Base-by-base conservation (phyloP, 345 rosid species). In the Citrus reticulata region DNA sequence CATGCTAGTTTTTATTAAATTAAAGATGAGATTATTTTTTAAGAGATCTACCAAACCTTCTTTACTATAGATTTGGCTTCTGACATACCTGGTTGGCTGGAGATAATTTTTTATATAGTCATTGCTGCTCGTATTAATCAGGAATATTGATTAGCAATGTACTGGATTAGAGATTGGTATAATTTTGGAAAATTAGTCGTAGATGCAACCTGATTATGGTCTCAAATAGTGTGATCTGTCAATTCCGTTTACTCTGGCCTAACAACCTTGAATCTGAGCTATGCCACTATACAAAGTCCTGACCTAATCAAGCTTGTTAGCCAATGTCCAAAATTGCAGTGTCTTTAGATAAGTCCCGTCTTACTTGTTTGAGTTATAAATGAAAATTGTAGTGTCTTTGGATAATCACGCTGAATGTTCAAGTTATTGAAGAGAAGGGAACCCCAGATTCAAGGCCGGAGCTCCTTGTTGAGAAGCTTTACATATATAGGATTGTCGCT, bases 181-280 rank as follows among this genome's bases (percentile, higher is more conserved):
- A 51, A 42, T 72, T 78, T 72, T 68, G 74, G 55, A 83, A 83
- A 60, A 74, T 59, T 9, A 67, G 84, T 72, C 34, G 73, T 68
- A 82, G 80, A 30, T 40, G 29, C 35, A 63, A 64, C 75, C 62
- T 78, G 37, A 81, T 76, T 0, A 83, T 81, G 58, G 6, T 74
- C 63, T 78, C 87, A 82, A 84, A 84, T 77, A 76, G 82, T 0
- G 84, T 80, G 72, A 83, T 79, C 70, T 83, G 86, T 77, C 30
- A 80, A 74, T 35, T 78, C 0, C 0, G 0, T 91, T 22, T 93
- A 96, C 75, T 83, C 91, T 74, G 84, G 90, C 64, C 79, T 95
- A 66, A 91, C 88, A 20, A 86, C 94, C 11, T 84, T 95, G 87
- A 95, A 95, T 89, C 87, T 95, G 86, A 95, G 98, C 79, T 32